phyloP scores from a whole-genome alignment of 176 grass and related monocot species.

The Hsuehochloa calcarea region DNA sequence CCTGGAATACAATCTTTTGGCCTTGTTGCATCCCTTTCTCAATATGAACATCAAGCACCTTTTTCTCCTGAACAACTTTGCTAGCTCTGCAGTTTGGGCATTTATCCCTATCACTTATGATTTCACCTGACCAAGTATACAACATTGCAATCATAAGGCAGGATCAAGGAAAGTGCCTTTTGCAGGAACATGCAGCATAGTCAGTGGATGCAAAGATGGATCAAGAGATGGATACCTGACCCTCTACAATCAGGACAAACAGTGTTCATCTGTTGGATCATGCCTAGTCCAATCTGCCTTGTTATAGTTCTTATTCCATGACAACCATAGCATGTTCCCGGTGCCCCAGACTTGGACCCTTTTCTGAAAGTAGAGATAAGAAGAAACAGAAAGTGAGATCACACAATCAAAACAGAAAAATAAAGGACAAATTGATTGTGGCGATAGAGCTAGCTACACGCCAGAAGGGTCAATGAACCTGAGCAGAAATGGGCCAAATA shows the following conservation, averaged over 20 bases:
- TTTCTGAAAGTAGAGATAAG: constrained; percentile 38
- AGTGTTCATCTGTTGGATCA: constrained; percentile 80
- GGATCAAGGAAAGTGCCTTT: constrained; percentile 9
- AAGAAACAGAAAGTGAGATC: constrained; percentile 3
- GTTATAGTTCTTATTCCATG: constrained; percentile 69
- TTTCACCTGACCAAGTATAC: constrained; percentile 51
- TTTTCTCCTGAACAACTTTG: constrained; percentile 74
- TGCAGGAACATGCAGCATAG: background rate
- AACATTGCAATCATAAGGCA: constrained; percentile 8
- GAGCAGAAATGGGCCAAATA: background rate
- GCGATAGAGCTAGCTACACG: background rate
- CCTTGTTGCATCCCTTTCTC: constrained; percentile 85
- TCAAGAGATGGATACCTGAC: constrained; percentile 31
- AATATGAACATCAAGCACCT: constrained; percentile 71
- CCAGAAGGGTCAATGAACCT: background rate
- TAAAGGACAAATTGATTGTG: background rate
- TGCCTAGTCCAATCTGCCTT: constrained; percentile 62
- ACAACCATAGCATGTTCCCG: constrained; percentile 61
- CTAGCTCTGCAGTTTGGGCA: constrained; percentile 58
- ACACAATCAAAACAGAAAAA: background rate
- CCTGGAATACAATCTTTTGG: constrained; percentile 75
- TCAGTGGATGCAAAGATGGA: constrained; percentile 2
- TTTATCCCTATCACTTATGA: constrained; percentile 69
- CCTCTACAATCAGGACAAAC: constrained; percentile 67
- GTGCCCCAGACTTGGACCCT: constrained; percentile 65